Conservation (phyloP, 2,329 filamentous ascomycete species). For the Pestalotiopsis sp. region DNA sequence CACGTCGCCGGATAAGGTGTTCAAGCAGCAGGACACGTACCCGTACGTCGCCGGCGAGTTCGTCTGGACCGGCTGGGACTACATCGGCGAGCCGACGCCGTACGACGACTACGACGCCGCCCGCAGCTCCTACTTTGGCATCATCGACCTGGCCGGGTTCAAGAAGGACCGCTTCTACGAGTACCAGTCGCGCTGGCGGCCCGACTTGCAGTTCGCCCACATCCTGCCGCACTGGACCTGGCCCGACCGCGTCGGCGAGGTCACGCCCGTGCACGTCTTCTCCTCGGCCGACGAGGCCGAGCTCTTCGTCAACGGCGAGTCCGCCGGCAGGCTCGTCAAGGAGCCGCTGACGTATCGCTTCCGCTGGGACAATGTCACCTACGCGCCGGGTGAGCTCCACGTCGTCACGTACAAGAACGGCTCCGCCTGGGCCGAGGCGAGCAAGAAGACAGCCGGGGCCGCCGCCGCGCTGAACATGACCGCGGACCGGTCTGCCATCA, state of each 20-base stretch:
- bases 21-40: conserved; percentile 48
- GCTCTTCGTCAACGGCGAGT: conserved; percentile 55
- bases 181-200: conserved; percentile 57
- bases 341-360: conserved; percentile 47
- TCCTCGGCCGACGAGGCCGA: conserved; percentile 55
- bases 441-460: conserved; percentile 42
- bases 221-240: conserved; percentile 62
- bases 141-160: conserved; percentile 61
- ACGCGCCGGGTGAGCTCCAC: conserved; percentile 48
- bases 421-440: conserved; percentile 46
- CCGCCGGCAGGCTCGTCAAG: conserved; percentile 42
- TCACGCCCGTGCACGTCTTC: conserved; percentile 59
- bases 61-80: conserved; percentile 55
- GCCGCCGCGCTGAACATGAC: conserved; percentile 41
- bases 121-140: conserved; percentile 58
- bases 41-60: conserved; percentile 57
- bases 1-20: conserved; percentile 56
- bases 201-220: conserved; percentile 50
- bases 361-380: conserved; percentile 55
- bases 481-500: conserved; percentile 42
- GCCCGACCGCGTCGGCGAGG: conserved; percentile 47
- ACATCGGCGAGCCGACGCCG: conserved; percentile 53
- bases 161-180: conserved; percentile 58
- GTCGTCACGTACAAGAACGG: conserved; percentile 53
- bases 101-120: conserved; percentile 40